These are phyloP conservation scores for Suillus cothurnatus DNA, from an alignment of 768 basidiomycete species.

Conservation along the genomic window DNA sequence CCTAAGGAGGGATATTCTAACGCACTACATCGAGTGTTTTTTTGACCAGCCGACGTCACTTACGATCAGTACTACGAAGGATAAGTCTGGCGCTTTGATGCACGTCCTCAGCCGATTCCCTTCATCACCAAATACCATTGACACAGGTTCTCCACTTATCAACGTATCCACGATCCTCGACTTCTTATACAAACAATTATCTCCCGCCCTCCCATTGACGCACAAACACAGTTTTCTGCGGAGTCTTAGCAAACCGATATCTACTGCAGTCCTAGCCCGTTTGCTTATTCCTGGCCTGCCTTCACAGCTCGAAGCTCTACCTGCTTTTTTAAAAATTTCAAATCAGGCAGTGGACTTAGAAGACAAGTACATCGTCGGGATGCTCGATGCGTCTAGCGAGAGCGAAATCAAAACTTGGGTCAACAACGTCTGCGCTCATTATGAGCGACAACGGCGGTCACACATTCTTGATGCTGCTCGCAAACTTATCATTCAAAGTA, in stretches of 20 bases:
- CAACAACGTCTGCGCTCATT: slow-evolving; percentile 67
- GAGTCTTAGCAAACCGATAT: slow-evolving; percentile 62
- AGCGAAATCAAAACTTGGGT: slow-evolving; percentile 68
- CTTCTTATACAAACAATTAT: slow-evolving; percentile 63
- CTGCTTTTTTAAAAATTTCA: slow-evolving; percentile 61
- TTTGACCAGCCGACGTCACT: slow-evolving; percentile 56
- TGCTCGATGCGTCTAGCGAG: slow-evolving; percentile 52
- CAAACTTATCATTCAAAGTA: slow-evolving; percentile 46
- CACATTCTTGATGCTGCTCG: slow-evolving; percentile 67
- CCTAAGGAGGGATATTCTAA: slow-evolving; percentile 64
- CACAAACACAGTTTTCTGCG: slow-evolving; percentile 51
- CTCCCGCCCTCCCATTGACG: slow-evolving; percentile 54
- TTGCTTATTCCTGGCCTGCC: slow-evolving; percentile 75
- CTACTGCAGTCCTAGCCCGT: slow-evolving; percentile 60
- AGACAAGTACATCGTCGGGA: slow-evolving; percentile 46
- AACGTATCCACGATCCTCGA: slow-evolving; percentile 58
- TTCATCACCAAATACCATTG: slow-evolving; percentile 43
- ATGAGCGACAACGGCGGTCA: slow-evolving; percentile 74
- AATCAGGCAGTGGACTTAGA: slow-evolving; percentile 69
- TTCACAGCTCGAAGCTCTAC: slow-evolving; percentile 57
- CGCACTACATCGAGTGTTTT: slow-evolving; percentile 59
- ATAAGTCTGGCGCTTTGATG: slow-evolving; percentile 36
- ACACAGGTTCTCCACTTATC: slow-evolving; percentile 46
- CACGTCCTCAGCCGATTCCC: slow-evolving; percentile 52
- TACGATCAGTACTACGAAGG: slow-evolving; percentile 36